Evolutionary conservation across 2,329 filamentous ascomycete species (phyloP).

Genomic region (Sporothrix pallida): DNA sequence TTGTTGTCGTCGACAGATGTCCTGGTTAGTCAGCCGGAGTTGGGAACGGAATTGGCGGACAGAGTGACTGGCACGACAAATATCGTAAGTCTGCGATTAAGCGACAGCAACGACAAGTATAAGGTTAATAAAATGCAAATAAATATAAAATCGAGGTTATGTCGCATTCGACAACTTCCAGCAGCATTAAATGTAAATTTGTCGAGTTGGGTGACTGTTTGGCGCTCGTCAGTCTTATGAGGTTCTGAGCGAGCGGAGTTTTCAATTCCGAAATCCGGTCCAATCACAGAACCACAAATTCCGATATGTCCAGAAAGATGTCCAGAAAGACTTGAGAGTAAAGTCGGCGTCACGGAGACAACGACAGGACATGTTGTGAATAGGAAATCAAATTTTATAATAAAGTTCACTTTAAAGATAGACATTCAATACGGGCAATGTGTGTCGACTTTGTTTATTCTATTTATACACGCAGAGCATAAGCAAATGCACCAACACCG

Average conservation of each 20-base stretch:
- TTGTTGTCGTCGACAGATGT: background rate
- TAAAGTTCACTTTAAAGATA: too few relatives aligned
- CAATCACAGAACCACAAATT: conserved; percentile 15
- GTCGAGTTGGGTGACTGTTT: too few relatives aligned
- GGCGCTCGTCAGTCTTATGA: background rate
- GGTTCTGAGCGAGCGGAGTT: background rate
- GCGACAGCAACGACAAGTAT: background rate
- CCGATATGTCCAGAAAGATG: conserved; percentile 9
- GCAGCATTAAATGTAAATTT: too few relatives aligned
- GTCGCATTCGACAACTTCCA: too few relatives aligned
- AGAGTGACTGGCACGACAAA: too few relatives aligned
- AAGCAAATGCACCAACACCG: conserved; percentile 29
- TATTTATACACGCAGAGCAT: conserved; percentile 23
- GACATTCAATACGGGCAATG: too few relatives aligned
- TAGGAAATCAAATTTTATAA: too few relatives aligned
- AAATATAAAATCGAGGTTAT: background rate
- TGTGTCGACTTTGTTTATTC: background rate
- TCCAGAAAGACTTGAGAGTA: too few relatives aligned
- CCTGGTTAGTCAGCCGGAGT: conserved; percentile 15
- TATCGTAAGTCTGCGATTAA: background rate
- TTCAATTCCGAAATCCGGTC: conserved; percentile 27
- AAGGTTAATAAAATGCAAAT: background rate
- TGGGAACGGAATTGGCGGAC: conserved; percentile 5
- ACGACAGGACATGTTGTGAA: too few relatives aligned
- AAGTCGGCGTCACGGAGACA: background rate